Base-by-base conservation (phyloP, 352 stramenopile genomes). In the Globisporangium paddicum region DNA sequence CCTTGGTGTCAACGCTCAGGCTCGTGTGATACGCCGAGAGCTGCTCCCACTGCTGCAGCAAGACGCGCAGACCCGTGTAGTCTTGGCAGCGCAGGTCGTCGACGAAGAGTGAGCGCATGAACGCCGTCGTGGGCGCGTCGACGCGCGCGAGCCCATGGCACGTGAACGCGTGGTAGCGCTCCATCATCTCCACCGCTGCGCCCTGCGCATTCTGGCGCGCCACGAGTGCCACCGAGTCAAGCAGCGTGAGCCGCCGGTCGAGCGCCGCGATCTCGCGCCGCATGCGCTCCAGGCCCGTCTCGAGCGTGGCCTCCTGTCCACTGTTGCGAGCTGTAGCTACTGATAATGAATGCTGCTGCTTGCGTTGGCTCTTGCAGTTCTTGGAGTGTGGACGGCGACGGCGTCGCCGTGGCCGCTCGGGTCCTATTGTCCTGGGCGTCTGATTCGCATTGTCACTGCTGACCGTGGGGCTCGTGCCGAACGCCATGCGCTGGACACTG, bases 11-110 rank as follows among this genome's bases (percentile, higher is more conserved):
- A 6, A 47, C 34, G 35, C 69, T 68, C 5, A 84, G 38, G 35
- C 66, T 50, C 11, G 46, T 42, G 50, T 84, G 74, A 46, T 56
- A 68, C 23, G 62, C 56, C 14, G 74, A 77, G 18, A 75, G 23
- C 25, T 72, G 63, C 25, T 77, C 63, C 69, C 70, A 84, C 59
- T 84, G 74, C 56, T 73, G 54, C 46, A 77, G 52, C n/a, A 84
- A 75, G 7, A 71, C 60, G 5, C 57, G 30, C 19, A 64, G 49
- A 0, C 71, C 74, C 4, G 54, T 55, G 60, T 71, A 79, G 28
- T 84, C 74, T 3, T 63, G 52, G 18, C 66, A 71, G 42, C 63
- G 56, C 44, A 84, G 50, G 50, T 79, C 63, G 18, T 58, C 56
- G 19, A 46, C 32, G 19, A 81, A 57, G 0, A 61, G 28, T 4